A percentile compares a stretch with the other conserved stretches of the same genome.
These are phyloP conservation scores for Jacaranda mimosifolia DNA, from an alignment of 257 asterid species.

Conservation along the genomic window DNA sequence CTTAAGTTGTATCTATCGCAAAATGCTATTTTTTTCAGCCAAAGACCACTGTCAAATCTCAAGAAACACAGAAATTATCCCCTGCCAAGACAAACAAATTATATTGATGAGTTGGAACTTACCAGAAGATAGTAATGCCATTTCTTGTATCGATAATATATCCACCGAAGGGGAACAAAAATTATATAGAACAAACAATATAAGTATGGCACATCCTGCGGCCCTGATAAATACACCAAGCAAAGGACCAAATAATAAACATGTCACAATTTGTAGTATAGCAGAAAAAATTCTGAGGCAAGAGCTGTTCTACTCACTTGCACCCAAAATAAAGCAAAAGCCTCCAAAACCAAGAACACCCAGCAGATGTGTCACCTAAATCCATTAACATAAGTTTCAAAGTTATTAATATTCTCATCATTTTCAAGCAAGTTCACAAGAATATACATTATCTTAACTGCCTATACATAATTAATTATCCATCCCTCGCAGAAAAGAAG, in stretches of 20 bases:
- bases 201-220: slow-evolving; percentile 86
- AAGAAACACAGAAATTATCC: neutral
- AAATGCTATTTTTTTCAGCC: slow-evolving; percentile 80
- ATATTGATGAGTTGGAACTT: slow-evolving; percentile 36
- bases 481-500: neutral
- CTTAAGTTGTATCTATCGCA: neutral
- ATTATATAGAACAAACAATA: slow-evolving; percentile 85
- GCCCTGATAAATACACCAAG: slow-evolving; percentile 68
- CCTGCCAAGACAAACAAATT: slow-evolving; percentile 38
- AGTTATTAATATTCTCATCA: neutral
- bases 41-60: slow-evolving; percentile 60
- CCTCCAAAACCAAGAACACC: slow-evolving; percentile 98
- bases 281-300: neutral
- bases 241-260: slow-evolving; percentile 17
- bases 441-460: neutral
- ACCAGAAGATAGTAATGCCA: slow-evolving; percentile 99
- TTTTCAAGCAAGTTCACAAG: neutral
- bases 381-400: slow-evolving; percentile 23
- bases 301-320: slow-evolving; percentile 65
- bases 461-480: neutral
- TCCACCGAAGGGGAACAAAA: slow-evolving; percentile 98
- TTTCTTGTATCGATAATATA: slow-evolving; percentile 93
- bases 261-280: slow-evolving; percentile 11
- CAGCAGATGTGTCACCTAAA: slow-evolving; percentile 83
- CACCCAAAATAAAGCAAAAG: slow-evolving; percentile 94